Percentiles rank a stretch among this genome's conserved stretches.
These are phyloP conservation scores for Halophytophthora polymorphica DNA, from an alignment of 352 stramenopile species.

Conservation along the genomic window DNA sequence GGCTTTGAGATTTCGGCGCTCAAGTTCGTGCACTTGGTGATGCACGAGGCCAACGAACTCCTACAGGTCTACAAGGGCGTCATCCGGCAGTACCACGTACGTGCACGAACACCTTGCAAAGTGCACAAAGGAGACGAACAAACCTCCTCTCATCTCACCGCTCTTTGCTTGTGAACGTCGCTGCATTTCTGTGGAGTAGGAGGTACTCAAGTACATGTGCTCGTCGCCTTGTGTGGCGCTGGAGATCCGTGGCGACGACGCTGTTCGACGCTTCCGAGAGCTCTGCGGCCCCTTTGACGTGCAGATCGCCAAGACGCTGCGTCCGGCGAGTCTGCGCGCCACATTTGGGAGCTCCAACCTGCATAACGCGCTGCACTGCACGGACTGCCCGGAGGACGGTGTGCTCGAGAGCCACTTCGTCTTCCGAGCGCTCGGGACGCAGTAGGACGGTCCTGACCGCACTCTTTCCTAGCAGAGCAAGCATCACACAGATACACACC, in stretches of 20 bases:
- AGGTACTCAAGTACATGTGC: constrained; percentile 91
- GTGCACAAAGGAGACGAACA: too few species aligned
- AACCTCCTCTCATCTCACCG: too few species aligned
- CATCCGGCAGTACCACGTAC: constrained; percentile 67
- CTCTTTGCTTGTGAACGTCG: background rate
- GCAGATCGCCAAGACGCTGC: constrained; percentile 85
- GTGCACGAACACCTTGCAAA: constrained; percentile 5
- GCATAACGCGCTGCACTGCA: constrained; percentile 92
- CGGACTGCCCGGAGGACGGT: constrained; percentile 89
- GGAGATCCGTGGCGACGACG: constrained; percentile 86
- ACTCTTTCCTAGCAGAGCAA: background rate
- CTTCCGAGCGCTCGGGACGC: constrained; percentile 53
- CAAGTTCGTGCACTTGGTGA: constrained; percentile 80
- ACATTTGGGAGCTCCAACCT: constrained; percentile 84
- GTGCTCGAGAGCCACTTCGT: constrained; percentile 90
- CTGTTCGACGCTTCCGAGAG: constrained; percentile 74
- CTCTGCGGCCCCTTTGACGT: constrained; percentile 88
- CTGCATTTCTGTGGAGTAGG: constrained; percentile 20
- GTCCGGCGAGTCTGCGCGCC: constrained; percentile 80
- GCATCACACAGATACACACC: background rate
- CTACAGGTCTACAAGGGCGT: constrained; percentile 87
- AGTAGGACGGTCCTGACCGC: constrained; percentile 5
- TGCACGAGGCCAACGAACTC: constrained; percentile 85
- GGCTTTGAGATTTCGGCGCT: constrained; percentile 90
- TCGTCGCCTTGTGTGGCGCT: constrained; percentile 84